A percentile compares a stretch with the other conserved stretches of the same genome.
These are phyloP conservation scores for Aspergillus panamensis DNA, from an alignment of 495 filamentous ascomycete species.

Conservation along the genomic window DNA sequence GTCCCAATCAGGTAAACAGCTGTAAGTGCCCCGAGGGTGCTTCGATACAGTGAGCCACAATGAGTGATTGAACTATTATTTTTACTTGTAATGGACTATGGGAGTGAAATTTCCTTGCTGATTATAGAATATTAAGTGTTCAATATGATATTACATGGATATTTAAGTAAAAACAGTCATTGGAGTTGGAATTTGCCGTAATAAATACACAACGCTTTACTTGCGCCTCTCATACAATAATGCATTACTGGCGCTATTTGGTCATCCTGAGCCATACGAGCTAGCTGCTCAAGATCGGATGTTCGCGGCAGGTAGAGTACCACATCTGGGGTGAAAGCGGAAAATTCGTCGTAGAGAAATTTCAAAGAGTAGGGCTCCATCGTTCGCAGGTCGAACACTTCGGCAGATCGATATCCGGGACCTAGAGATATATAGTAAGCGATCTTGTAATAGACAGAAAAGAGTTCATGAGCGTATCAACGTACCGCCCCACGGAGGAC, in stretches of 20 bases:
- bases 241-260: constrained; percentile 69
- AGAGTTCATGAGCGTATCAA: neutral
- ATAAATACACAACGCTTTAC: constrained; percentile 67
- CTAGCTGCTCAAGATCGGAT: constrained; percentile 81
- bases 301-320: constrained; percentile 86
- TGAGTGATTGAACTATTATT: too few species aligned
- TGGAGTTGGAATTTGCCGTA: constrained; percentile 45
- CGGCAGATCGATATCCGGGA: constrained; percentile 69
- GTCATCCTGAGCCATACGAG: constrained; percentile 52
- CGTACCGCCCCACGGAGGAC: constrained; percentile 90
- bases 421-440: constrained; percentile 39
- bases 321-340: constrained; percentile 46
- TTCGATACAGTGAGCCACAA: too few species aligned
- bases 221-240: constrained; percentile 87
- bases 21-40: neutral
- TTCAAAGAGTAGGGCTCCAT: constrained; percentile 84
- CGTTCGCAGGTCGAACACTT: constrained; percentile 76
- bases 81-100: too few species aligned
- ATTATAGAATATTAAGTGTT: too few species aligned
- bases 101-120: too few species aligned
- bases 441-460: neutral
- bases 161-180: constrained; percentile 7
- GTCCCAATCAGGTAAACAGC: constrained; percentile 25
- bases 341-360: constrained; percentile 58
- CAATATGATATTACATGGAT: neutral